phyloP scores from a whole-genome alignment of 495 filamentous ascomycete genomes.

The Rhizodiscina lignyota region DNA sequence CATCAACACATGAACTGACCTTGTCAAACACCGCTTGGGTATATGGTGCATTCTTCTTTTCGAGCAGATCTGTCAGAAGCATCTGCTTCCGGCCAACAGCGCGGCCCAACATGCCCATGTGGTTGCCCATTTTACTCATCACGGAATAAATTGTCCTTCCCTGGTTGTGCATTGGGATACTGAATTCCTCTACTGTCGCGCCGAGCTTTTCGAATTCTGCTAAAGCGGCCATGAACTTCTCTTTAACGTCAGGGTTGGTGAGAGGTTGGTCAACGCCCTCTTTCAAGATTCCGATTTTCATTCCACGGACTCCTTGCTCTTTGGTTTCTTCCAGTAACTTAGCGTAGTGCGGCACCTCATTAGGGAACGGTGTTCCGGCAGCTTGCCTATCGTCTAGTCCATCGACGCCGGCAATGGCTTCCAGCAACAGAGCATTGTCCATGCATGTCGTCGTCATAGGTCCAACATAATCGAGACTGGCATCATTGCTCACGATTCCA shows the following conservation, averaged over 20 bases:
- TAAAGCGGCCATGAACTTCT: slow-evolving; percentile 25
- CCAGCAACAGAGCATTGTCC: slow-evolving; percentile 33
- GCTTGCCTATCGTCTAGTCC: slow-evolving; percentile 42
- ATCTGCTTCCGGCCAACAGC: background rate
- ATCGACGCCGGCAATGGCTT: slow-evolving; percentile 37
- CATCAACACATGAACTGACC: background rate
- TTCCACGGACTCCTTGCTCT: slow-evolving; percentile 11
- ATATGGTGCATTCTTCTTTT: background rate
- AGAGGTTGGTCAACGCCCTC: slow-evolving; percentile 31
- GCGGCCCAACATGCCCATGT: background rate
- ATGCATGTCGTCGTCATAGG: slow-evolving; percentile 29
- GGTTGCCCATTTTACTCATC: background rate
- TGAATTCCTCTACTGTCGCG: slow-evolving; percentile 33
- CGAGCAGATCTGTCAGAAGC: background rate
- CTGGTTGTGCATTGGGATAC: slow-evolving; percentile 32
- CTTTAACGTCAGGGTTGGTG: slow-evolving; percentile 26
- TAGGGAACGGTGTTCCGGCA: slow-evolving; percentile 18
- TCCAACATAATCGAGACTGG: slow-evolving; percentile 19
- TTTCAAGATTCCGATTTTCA: slow-evolving; percentile 34
- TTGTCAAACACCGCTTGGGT: background rate
- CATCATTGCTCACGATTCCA: slow-evolving; percentile 17
- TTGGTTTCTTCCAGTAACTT: background rate
- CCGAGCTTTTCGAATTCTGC: slow-evolving; percentile 32
- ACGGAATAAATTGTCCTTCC: slow-evolving; percentile 25
- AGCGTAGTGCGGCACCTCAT: slow-evolving; percentile 5